Conservation (phyloP, 2,329 filamentous ascomycete species). For the Ophiostoma populinum region DNA sequence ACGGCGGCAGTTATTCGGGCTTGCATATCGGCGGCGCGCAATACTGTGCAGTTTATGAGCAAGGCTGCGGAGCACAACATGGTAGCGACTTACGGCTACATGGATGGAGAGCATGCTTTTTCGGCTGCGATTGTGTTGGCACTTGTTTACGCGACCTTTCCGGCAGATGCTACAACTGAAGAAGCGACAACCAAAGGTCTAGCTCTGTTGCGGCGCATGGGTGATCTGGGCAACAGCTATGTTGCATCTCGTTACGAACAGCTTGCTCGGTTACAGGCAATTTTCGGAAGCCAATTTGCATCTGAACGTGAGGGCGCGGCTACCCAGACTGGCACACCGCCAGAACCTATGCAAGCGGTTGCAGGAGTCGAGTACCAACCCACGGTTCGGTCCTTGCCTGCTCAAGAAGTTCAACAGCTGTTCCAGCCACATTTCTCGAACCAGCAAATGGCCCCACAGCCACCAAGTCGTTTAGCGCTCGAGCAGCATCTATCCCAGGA, state of each 20-base stretch:
- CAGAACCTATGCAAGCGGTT: no score
- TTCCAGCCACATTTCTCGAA: no score
- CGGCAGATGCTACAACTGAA: conserved; percentile 24
- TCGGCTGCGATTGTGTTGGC: conserved; percentile 35
- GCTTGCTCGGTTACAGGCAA: conserved; percentile 11
- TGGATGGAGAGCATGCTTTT: conserved; percentile 38
- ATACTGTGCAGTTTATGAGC: conserved; percentile 30
- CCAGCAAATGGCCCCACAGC: background rate
- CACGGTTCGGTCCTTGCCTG: no score
- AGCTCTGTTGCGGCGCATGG: conserved; percentile 30
- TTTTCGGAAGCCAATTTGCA: no score
- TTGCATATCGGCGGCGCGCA: conserved; percentile 31
- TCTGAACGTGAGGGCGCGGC: no score
- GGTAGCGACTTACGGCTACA: conserved; percentile 37
- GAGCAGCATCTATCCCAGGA: background rate
- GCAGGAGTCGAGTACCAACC: no score
- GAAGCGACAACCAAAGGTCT: conserved; percentile 26
- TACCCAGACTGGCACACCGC: no score
- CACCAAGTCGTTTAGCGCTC: background rate
- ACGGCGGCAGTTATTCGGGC: conserved; percentile 34
- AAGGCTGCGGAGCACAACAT: conserved; percentile 30
- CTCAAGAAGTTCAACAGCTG: no score
- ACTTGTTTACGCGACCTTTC: conserved; percentile 36
- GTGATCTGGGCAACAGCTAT: conserved; percentile 33
- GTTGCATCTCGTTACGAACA: conserved; percentile 21